Base-by-base conservation (phyloP, 306 rosid species). In the Vicia sativa region DNA sequence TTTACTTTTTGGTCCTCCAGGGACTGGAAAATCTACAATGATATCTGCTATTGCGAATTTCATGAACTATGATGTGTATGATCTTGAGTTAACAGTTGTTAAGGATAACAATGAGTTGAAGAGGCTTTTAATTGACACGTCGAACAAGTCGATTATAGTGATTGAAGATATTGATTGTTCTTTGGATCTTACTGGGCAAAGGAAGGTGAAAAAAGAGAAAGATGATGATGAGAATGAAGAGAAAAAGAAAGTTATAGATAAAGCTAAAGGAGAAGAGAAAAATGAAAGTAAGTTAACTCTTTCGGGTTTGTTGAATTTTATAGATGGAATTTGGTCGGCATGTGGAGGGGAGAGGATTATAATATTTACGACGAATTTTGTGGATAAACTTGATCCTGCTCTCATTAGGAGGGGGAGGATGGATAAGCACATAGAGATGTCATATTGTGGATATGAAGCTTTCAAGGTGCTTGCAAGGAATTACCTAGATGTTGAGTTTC, bases 401-500 rank as follows among this genome's bases (percentile, higher is more conserved):
- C 46, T 60, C 1, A 60, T 60, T 35, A 35, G 65, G 15, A 16
- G 65, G 2, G 65, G 65, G 16, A 16, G 65, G 5, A 60, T 60
- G 65, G 65, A 60, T 11, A 60, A 35, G 13, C 65, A 60, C 10
- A 60, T 60, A 4, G 65, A 60, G 11, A 16, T 60, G 65, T 60
- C 65, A 1, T 60, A 60, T 60, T 60, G 65, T 35, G 2, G 45
- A 3, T 59, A 14, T 59, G 4, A 59, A 59, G 65, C 65, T 15
- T 59, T 59, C 5, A 59, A 35, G 45, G 45, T 59, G 3, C 65
- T 59, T 35, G 65, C 65, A 9, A 59, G 3, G 7, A 59, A 35
- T 4, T 59, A 59, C 25, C 35, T 59, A 9, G 65, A 59, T 59
- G 65, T 59, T 59, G 45, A 35, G 28, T 35, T 63, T 0, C 90